Conservation (phyloP, 2,329 filamentous ascomycete genomes). For the Emmonsiellopsis sp. region DNA sequence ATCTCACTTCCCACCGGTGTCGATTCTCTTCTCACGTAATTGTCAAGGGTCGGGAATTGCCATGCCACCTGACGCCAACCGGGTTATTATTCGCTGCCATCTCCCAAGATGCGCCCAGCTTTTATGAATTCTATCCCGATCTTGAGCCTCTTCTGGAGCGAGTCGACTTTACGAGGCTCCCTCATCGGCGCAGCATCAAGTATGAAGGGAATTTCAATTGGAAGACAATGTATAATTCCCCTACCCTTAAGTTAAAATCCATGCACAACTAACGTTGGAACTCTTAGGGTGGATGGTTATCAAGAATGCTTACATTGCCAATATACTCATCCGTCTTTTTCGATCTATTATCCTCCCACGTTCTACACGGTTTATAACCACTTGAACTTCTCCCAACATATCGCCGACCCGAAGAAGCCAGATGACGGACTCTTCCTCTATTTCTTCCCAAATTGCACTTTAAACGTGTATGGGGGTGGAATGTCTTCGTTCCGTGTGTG, state of each 20-base stretch:
- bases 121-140: constrained; percentile 46
- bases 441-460: constrained; percentile 49
- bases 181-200: constrained; percentile 44
- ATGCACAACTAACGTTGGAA: neutral
- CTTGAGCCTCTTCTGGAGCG: constrained; percentile 40
- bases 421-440: constrained; percentile 49
- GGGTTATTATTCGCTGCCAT: constrained; percentile 47
- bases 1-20: neutral
- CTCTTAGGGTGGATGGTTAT: constrained; percentile 45
- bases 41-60: constrained; percentile 23
- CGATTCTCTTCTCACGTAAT: neutral
- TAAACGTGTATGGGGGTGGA: constrained; percentile 51
- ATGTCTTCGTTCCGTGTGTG: constrained; percentile 50
- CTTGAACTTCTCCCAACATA: constrained; percentile 47
- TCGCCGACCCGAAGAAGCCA: constrained; percentile 45
- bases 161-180: constrained; percentile 47
- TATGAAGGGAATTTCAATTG: constrained; percentile 51
- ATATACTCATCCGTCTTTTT: constrained; percentile 50
- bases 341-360: constrained; percentile 46
- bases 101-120: constrained; percentile 38
- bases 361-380: constrained; percentile 49
- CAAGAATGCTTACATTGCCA: constrained; percentile 52
- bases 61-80: constrained; percentile 38
- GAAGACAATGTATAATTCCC: constrained; percentile 44
- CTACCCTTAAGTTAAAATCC: neutral